Base-by-base conservation (phyloP, 139 green algal genomes). In the Pedinophyceae sp. region DNA sequence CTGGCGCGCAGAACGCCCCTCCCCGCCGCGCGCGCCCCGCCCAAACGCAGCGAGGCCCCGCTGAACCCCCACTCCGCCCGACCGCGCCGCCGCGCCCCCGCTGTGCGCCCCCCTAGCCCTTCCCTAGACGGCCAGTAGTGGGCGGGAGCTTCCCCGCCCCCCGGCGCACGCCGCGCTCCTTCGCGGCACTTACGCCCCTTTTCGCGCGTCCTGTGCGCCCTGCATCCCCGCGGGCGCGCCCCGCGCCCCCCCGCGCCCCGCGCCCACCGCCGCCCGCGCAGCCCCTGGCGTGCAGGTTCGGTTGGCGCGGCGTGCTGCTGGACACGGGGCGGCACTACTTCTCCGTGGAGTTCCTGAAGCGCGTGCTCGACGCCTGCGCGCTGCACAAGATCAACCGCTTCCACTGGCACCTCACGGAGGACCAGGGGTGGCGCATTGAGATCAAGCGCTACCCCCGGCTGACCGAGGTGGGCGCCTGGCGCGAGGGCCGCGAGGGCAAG, bases 341-440 rank as follows among this genome's bases (percentile, higher is more conserved):
- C 39, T 27, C 54, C 2, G 49, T 76, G 18, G 17, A 52, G 1
- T 84, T 78, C 46, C 59, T 80, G 27, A 60, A 64, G 24, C 67
- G 66, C 39, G 48, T 80, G 23, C 45, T 84, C 30, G 75, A 83
- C 52, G 22, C 70, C 1, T 56, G 74, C 30, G 70, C 71, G 6
- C 53, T 79, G 6, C 60, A 78, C 58, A 83, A 83, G 61, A 61
- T 79, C 49, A 83, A 79, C 52, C 26, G 55, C 16, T 75, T 80
- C 30, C 76, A 84, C 58, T 80, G 72, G 72, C 76, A 84, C 54
- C 57, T 84, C 0, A 75, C 66, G 23, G 76, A 84, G 47, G 76
- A 84, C 53, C 76, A 82, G 71, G 76, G 76, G 19, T 84, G 76
- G 76, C 59, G 76, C 2, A 30, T 84, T 20, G 68, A 81, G 53